Conservation (phyloP, 106 monocot species). For the Agapanthus africanus region DNA sequence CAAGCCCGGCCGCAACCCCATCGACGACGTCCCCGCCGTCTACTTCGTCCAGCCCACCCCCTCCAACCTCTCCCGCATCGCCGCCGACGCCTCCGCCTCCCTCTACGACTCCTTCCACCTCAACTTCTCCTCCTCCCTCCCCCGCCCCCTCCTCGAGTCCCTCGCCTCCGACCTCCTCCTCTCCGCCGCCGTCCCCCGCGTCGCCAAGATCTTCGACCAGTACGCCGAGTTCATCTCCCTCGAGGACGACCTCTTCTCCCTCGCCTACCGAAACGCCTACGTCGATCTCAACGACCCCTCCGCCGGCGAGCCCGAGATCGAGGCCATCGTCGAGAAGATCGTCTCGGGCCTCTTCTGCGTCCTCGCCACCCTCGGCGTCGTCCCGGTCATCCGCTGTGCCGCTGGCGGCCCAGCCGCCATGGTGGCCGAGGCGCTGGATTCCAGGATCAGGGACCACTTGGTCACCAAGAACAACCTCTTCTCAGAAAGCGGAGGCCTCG, state of each 20-base stretch:
- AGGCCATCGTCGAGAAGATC: slow-evolving; percentile 63
- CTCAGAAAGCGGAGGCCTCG: slow-evolving; percentile 35
- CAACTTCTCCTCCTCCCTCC: slow-evolving; percentile 92
- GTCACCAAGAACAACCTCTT: slow-evolving; percentile 74
- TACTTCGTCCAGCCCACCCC: slow-evolving; percentile 75
- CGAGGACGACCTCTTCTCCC: slow-evolving; percentile 75
- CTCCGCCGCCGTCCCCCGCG: slow-evolving; percentile 39
- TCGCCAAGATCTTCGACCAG: slow-evolving; percentile 77
- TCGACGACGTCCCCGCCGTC: slow-evolving; percentile 84
- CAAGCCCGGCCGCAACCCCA: slow-evolving; percentile 52
- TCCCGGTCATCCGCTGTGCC: slow-evolving; percentile 70
- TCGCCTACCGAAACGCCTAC: slow-evolving; percentile 55
- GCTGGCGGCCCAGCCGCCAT: slow-evolving; percentile 81
- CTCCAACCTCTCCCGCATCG: slow-evolving; percentile 45
- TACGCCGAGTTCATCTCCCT: slow-evolving; percentile 86
- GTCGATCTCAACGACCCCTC: slow-evolving; percentile 79
- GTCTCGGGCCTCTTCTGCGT: slow-evolving; percentile 67
- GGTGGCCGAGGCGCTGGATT: slow-evolving; percentile 77
- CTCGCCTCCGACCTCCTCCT: slow-evolving; percentile 48
- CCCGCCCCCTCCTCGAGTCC: slow-evolving; percentile 67
- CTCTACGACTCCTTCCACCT: slow-evolving; percentile 85
- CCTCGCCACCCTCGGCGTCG: slow-evolving; percentile 63
- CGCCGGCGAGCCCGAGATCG: slow-evolving; percentile 71
- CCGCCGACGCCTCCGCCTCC: slow-evolving; percentile 42
- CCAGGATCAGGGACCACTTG: slow-evolving; percentile 66